Base-by-base conservation (phyloP, 805 yeast genomes). In the Jamesozyma hellenica region DNA sequence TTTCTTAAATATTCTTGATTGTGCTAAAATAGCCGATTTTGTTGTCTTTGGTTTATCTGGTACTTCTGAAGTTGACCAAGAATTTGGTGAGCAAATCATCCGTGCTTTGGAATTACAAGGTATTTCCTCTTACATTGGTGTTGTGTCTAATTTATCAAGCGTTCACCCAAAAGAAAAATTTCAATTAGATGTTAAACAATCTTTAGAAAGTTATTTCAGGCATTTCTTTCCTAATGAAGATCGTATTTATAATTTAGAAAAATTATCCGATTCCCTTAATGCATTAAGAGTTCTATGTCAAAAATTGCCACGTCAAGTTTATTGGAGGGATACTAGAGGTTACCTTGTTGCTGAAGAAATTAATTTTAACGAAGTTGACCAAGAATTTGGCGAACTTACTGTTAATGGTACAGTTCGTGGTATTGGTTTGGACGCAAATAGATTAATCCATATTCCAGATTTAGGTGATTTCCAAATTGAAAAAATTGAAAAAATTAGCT, bases 251-350 rank as follows among this genome's bases (percentile, higher is more conserved):
- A 77, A 80, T 33, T 60, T 85, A 38, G 94, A 85, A 47, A 66
- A 64, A 35, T 63, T 66, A 13, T 68, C 82, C 2, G 97, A 92
- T 47, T 70, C 82, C n/a, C 48, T 71, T 15, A 83, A 82, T 51
- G 78, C 84, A 33, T 67, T 82, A 32, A 75, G 98, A 58, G 67
- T 70, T 4, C 52, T 92, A 19, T 82, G 95, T 55, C 96, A 90
- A 53, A 83, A 79, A 62, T 75, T 79, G 51, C 98, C 98, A 21
- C 79, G 78, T 54, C 75, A 84, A 1, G 68, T 94, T 35, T 75
- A 74, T 18, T 92, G 98, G 97, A 79, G 97, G 64, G 96, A 90
- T 51, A 64, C 78, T n/a, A 71, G 98, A 55, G 90, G 95, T 7
- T 92, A 87, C 64, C 39, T 92, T 39, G 71, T 92, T 9, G 88